phyloP scores from a whole-genome alignment of 2,329 filamentous ascomycete genomes.

The Thelonectria olida region DNA sequence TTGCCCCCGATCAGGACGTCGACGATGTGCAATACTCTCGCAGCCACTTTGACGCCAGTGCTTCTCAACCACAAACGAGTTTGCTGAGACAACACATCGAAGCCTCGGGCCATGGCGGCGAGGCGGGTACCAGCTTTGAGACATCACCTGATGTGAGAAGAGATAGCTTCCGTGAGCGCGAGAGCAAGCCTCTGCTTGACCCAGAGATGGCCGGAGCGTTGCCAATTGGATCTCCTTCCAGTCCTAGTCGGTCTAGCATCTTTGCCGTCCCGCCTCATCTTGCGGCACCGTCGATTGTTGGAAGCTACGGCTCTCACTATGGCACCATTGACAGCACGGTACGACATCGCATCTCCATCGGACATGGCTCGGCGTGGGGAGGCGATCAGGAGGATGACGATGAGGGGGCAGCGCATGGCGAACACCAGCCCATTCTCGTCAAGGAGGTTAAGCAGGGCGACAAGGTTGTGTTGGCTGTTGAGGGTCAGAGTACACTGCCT shows the following conservation, averaged over 20 bases:
- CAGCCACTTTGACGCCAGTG: slow-evolving; percentile 50
- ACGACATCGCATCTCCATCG: slow-evolving; percentile 57
- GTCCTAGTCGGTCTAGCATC: slow-evolving; percentile 51
- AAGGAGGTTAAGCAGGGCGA: slow-evolving; percentile 91
- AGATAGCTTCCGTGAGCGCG: slow-evolving; percentile 51
- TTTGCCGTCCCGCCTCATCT: slow-evolving; percentile 69
- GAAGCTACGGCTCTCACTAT: slow-evolving; percentile 74
- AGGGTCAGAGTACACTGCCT: slow-evolving; percentile 93
- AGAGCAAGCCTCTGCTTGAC: slow-evolving; percentile 58
- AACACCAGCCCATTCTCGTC: slow-evolving; percentile 80
- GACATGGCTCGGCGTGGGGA: slow-evolving; percentile 43
- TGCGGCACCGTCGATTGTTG: slow-evolving; percentile 74
- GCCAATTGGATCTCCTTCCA: slow-evolving; percentile 41
- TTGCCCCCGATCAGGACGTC: slow-evolving; percentile 60
- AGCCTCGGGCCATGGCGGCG: slow-evolving; percentile 41
- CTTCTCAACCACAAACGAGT: slow-evolving; percentile 48
- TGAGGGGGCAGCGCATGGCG: slow-evolving; percentile 58
- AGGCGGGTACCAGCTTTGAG: slow-evolving; percentile 33
- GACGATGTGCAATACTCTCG: slow-evolving; percentile 53
- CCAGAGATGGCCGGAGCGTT: slow-evolving; percentile 51
- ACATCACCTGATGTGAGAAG: slow-evolving; percentile 24
- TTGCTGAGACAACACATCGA: slow-evolving; percentile 64
- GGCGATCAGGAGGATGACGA: slow-evolving; percentile 44
- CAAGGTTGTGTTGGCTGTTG: slow-evolving; percentile 82
- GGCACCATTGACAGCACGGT: slow-evolving; percentile 57